Evolutionary conservation across 2,329 filamentous ascomycete genomes (phyloP), one percentile per base, ranked within the genome.

Genomic region (Gaeumannomyces sp.): DNA sequence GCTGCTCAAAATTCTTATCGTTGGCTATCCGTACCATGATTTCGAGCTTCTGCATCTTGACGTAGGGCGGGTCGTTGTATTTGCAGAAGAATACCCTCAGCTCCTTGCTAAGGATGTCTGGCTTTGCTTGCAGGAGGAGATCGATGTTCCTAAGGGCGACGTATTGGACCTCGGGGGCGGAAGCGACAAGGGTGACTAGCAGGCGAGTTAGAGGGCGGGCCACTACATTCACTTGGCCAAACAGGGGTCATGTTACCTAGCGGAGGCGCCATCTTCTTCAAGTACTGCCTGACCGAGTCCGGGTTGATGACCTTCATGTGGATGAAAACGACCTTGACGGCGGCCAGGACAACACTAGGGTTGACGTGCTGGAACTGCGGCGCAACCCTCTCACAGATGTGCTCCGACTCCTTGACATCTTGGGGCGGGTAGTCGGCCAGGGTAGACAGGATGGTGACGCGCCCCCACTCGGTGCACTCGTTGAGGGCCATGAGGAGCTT

Each of bases 21-120:
- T 97, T 98, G 67, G 94, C 92, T 87, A 99, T 98, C 76, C 95
- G 89, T 61, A 99, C 94, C 95, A 99, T 98, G 68, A 98, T 98
- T 75, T 99, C 95, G 62, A 99, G 85, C 75, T 99, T 99, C 74
- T 97, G 91, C 66, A 99, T 87, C 77, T 99, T 99, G 72, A 99
- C 89, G 75, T 99, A 99, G 28, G 93, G 93, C 1, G 95, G 94
- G 71, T 99, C 95, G 75, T 98, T 98, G 81, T 99, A 99, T 79
- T 99, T 99, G 89, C 95, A 99, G 80, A 99, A 99, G 80, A 99
- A 99, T 11, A 99, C 95, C 59, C 95, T 88, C 72, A 99, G 87
- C 77, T 99, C 95, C 77, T 98, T 98, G 82, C 92, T 96, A 13
- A 99, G 83, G 65, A 99, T 97, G 70, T 97, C 93, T 14, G 95